These are phyloP conservation scores for Paraconiothyrium brasiliense DNA, from an alignment of 2,329 filamentous ascomycete species.

Conservation along the genomic window DNA sequence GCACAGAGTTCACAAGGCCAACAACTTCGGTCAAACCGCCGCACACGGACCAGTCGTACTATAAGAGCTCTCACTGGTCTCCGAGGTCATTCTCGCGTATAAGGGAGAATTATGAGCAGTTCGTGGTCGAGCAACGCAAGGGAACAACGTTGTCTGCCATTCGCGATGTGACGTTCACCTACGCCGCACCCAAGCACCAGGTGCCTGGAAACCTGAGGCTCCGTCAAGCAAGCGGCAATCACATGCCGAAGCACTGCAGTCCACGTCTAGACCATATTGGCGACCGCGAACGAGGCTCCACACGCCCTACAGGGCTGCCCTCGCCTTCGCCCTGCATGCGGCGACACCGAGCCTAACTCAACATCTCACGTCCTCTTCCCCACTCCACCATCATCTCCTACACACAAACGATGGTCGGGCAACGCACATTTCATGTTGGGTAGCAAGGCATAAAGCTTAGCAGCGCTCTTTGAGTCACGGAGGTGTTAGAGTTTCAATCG, in stretches of 20 bases:
- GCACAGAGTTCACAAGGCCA: too few relatives aligned
- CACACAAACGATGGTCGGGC: neutral
- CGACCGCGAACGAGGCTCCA: constrained; percentile 5
- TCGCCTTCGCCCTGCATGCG: constrained; percentile 1
- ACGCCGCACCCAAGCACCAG: neutral
- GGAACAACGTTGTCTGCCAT: neutral
- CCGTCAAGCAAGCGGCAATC: neutral
- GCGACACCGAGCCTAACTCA: constrained; percentile 10
- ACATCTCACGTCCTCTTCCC: constrained; percentile 3
- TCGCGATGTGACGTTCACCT: neutral
- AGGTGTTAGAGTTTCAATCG: neutral
- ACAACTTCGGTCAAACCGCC: too few relatives aligned
- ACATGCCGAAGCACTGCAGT: constrained; percentile 1
- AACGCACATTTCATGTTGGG: constrained; percentile 1
- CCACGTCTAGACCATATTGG: neutral
- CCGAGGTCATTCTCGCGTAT: too few relatives aligned
- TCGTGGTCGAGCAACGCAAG: neutral
- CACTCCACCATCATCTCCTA: constrained; percentile 1
- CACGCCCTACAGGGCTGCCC: constrained; percentile 6
- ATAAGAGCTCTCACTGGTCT: too few relatives aligned
- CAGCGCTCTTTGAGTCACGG: neutral
- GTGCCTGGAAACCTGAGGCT: constrained; percentile 4
- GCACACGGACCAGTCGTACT: too few relatives aligned
- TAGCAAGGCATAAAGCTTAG: constrained; percentile 16
- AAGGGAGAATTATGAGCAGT: too few relatives aligned